Evolutionary conservation across 2,329 filamentous ascomycete species (phyloP).

Genomic region (Alternaria solani): DNA sequence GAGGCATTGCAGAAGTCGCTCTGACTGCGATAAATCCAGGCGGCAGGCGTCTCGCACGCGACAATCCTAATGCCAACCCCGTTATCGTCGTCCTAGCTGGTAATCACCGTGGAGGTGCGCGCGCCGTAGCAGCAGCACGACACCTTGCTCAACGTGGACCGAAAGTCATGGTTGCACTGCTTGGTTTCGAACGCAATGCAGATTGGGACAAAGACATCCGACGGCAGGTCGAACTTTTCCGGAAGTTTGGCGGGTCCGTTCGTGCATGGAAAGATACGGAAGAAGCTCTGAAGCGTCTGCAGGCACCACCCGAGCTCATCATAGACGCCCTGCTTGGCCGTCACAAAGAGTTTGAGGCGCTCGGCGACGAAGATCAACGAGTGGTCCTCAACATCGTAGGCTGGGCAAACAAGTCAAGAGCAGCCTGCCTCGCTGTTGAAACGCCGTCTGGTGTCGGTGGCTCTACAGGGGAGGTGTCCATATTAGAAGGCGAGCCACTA

Average conservation of each 20-base stretch:
- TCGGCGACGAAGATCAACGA: constrained; percentile 81
- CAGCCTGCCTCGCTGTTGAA: constrained; percentile 85
- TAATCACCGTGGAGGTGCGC: constrained; percentile 89
- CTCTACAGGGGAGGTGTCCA: constrained; percentile 66
- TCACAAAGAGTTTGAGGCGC: constrained; percentile 86
- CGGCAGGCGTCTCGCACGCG: constrained; percentile 63
- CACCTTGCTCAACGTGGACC: constrained; percentile 86
- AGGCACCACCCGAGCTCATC: constrained; percentile 77
- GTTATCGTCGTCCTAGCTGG: constrained; percentile 84
- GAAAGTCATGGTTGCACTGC: constrained; percentile 81
- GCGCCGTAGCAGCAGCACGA: constrained; percentile 83
- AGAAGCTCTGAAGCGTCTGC: constrained; percentile 61
- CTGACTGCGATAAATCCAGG: constrained; percentile 70
- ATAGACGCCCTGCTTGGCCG: constrained; percentile 89
- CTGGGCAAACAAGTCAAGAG: constrained; percentile 89
- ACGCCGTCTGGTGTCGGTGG: constrained; percentile 89
- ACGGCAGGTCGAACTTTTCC: constrained; percentile 83
- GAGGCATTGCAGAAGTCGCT: constrained; percentile 86
- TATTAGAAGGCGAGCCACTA: constrained; percentile 76
- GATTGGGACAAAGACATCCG: constrained; percentile 82
- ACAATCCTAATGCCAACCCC: constrained; percentile 58
- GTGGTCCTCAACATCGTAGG: constrained; percentile 89
- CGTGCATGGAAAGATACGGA: constrained; percentile 67
- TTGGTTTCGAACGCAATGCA: constrained; percentile 82
- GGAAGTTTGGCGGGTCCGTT: constrained; percentile 80